Conservation (phyloP, 164 flowering plant genomes). For the Berberis thunbergii region DNA sequence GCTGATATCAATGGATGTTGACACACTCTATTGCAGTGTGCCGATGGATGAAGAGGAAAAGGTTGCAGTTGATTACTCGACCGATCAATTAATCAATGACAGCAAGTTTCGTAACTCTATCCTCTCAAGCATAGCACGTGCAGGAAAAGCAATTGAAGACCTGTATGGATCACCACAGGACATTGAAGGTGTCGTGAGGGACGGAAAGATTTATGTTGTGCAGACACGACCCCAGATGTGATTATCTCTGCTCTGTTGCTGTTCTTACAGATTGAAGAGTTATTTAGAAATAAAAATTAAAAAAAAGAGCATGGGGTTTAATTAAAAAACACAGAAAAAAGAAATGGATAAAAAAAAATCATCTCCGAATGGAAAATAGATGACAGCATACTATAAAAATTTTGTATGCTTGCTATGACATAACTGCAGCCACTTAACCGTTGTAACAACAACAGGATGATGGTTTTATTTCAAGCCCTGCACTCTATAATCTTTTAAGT, state of each 20-base stretch:
- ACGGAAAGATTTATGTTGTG: slow-evolving; percentile 81
- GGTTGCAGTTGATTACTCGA: slow-evolving; percentile 72
- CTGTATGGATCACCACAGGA: slow-evolving; percentile 89
- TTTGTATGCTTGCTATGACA: no score
- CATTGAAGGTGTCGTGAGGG: slow-evolving; percentile 91
- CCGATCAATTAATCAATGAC: slow-evolving; percentile 60
- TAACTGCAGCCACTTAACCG: no score
- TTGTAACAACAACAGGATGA: no score
- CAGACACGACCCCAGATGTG: slow-evolving; percentile 97
- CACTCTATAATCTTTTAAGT: no score
- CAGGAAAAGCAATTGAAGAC: slow-evolving; percentile 79
- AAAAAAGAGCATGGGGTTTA: no score
- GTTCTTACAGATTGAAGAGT: neutral
- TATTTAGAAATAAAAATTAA: no score
- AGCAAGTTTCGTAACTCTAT: slow-evolving; percentile 48
- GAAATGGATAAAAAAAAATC: no score
- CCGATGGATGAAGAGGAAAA: slow-evolving; percentile 95
- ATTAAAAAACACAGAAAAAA: no score
- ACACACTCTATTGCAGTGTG: slow-evolving; percentile 39
- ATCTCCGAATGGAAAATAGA: no score
- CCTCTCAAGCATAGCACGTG: slow-evolving; percentile 70
- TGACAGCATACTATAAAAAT: no score
- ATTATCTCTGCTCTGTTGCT: slow-evolving; percentile 5
- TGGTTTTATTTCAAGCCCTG: no score
- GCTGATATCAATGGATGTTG: neutral